These are phyloP conservation scores for Vitis hybrid DNA, from an alignment of 177 flowering plant species.

Conservation along the genomic window DNA sequence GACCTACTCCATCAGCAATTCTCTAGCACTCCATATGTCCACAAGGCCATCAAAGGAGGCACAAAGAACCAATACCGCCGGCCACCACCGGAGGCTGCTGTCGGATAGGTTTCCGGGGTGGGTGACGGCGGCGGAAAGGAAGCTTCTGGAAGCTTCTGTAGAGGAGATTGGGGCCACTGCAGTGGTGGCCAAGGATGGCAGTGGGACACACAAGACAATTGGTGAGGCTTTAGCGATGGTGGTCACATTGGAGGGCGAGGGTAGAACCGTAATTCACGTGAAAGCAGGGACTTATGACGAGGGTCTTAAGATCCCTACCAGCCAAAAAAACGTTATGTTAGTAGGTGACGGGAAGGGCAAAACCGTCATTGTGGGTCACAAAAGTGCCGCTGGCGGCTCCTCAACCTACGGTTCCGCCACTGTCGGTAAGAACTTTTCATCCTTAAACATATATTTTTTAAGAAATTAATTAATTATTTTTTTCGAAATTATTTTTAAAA, in stretches of 20 bases:
- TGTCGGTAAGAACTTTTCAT: slow-evolving; percentile 23
- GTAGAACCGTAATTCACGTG: slow-evolving; percentile 33
- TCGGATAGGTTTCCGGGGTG: slow-evolving; percentile 33
- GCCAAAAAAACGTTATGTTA: slow-evolving; percentile 32
- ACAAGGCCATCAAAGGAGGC: slow-evolving; percentile 1
- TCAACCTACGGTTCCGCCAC: slow-evolving; percentile 33
- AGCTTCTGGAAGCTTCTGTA: slow-evolving; percentile 27
- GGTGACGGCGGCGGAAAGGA: slow-evolving; percentile 28
- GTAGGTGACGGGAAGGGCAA: slow-evolving; percentile 48
- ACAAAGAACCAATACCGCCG: not conserved
- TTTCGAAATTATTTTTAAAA: too few relatives aligned
- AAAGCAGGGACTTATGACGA: slow-evolving; percentile 39
- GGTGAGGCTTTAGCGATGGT: slow-evolving; percentile 23
- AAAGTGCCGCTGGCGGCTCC: slow-evolving; percentile 18
- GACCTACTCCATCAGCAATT: slow-evolving; percentile 26
- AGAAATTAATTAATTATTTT: too few relatives aligned
- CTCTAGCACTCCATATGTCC: slow-evolving; percentile 25
- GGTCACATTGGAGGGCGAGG: slow-evolving; percentile 15
- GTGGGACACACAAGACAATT: slow-evolving; percentile 29
- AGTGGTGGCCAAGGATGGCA: slow-evolving; percentile 42
- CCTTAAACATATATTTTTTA: not conserved
- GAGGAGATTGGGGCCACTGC: slow-evolving; percentile 18
- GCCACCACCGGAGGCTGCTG: slow-evolving; percentile 17
- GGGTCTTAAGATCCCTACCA: slow-evolving; percentile 21
- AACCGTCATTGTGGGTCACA: slow-evolving; percentile 32